phyloP scores from a whole-genome alignment of 148 eudicot species.

The Polygonum aviculare region DNA sequence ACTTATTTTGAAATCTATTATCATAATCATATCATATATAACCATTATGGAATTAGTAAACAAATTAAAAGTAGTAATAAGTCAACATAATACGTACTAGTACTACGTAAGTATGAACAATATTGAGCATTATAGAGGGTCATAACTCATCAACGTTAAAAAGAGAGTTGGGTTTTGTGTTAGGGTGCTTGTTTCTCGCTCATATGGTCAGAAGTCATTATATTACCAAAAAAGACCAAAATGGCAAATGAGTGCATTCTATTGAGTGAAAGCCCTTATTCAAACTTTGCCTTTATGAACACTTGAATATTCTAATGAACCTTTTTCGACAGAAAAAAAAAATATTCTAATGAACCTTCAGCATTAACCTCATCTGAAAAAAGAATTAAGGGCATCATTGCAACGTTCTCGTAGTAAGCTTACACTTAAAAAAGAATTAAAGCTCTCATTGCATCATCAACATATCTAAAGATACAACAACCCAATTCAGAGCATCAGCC shows the following conservation, averaged over 20 bases:
- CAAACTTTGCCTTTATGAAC: not conserved
- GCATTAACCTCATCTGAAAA: too few relatives aligned
- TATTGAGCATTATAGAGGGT: not conserved
- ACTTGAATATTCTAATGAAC: too few relatives aligned
- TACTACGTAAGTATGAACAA: not conserved
- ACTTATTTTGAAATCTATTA: too few relatives aligned
- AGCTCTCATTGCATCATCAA: slow-evolving; percentile 81
- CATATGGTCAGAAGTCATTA: not conserved
- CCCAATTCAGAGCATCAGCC: not conserved
- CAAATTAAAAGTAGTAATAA: too few relatives aligned
- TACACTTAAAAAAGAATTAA: slow-evolving; percentile 69
- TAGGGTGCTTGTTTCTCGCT: not conserved
- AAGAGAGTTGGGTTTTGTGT: not conserved
- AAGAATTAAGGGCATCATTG: slow-evolving; percentile 26
- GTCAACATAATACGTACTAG: too few relatives aligned
- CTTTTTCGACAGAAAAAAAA: too few relatives aligned
- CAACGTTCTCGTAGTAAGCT: slow-evolving; percentile 70
- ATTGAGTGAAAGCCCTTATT: slow-evolving; percentile 9
- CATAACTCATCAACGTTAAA: not conserved
- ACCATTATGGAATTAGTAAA: too few relatives aligned
- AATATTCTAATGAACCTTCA: too few relatives aligned
- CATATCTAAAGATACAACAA: slow-evolving; percentile 37
- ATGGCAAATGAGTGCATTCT: slow-evolving; percentile 4
- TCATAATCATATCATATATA: too few relatives aligned
- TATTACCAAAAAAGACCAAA: slow-evolving; percentile 5